Conservation (phyloP, 2,329 filamentous ascomycete genomes). For the Botryosphaeria dothidea region DNA sequence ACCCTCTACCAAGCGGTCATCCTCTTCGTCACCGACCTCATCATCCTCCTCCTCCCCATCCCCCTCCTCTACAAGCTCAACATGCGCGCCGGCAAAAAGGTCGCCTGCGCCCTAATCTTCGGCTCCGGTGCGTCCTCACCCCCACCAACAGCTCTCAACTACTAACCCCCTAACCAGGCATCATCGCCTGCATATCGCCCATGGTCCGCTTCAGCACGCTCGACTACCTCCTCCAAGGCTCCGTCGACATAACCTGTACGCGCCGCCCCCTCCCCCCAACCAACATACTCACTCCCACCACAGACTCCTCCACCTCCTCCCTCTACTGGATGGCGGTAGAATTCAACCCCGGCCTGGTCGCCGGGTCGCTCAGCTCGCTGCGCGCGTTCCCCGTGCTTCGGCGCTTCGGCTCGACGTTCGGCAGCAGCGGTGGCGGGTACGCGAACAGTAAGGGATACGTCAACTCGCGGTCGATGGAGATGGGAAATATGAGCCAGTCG, state of each 20-base stretch:
- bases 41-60: background rate
- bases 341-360: background rate
- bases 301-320: background rate
- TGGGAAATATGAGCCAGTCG: background rate
- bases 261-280: too few species aligned
- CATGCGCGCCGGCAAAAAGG: background rate
- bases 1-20: background rate
- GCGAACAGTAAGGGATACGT: background rate
- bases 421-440: background rate
- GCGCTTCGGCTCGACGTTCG: background rate
- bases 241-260: background rate
- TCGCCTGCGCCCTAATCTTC: background rate
- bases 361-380: background rate
- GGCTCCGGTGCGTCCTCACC: background rate
- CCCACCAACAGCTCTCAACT: background rate
- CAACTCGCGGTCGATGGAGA: background rate
- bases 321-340: background rate
- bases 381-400: background rate
- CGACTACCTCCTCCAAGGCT: background rate
- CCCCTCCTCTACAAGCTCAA: background rate
- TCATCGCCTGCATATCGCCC: background rate
- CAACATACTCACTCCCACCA: background rate
- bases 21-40: background rate
- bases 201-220: background rate
- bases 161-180: background rate